Base-by-base conservation (phyloP, 805 yeast species). In the Pichia cabralensis region DNA sequence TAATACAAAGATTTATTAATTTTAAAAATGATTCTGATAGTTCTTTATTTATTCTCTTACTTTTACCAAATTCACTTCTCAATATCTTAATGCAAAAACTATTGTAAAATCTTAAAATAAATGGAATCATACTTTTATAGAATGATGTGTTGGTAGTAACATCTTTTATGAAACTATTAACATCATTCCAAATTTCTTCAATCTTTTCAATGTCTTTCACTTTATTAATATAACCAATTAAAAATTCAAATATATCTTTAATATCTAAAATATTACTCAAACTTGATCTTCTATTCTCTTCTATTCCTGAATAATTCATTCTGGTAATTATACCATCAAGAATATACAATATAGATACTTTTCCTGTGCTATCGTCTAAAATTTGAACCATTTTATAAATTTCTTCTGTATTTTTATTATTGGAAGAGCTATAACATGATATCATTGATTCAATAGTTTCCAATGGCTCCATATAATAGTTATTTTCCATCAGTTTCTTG, bases 291-390 rank as follows among this genome's bases (percentile, higher is more conserved):
- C 53, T 52, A n/a, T 38, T 34, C 22, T 44, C 37, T 1, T 48
- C 55, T 12, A 50, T 34, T 14, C 52, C 38, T 2, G 51, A 31
- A 2, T 55, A 54, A 39, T 61, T 62, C 8, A 71, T 61, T 39
- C 80, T 59, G 8, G 74, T 60, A 16, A 56, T 50, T 22, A 80
- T 62, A 0, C 82, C 62, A 37, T 71, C 65, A 44, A 83, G 62
- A 5, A 86, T 58, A 45, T 71, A 68, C 0, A 94, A 88, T 11
- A 85, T 60, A 0, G 94, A 80, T 5, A 72, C 47, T 37, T 76
- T 81, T 0, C 94, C 81, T 43, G 82, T 72, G 7, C 94, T 80
- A 1, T 92, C 89, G 56, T 88, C 96, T 31, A 88, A 58, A 3
- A 81, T 77, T 52, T 82, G 85, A n/a, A 83, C 54, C 2, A 83